Base-by-base conservation (phyloP, 805 yeast genomes). In the Diddensiella santjacobensis region DNA sequence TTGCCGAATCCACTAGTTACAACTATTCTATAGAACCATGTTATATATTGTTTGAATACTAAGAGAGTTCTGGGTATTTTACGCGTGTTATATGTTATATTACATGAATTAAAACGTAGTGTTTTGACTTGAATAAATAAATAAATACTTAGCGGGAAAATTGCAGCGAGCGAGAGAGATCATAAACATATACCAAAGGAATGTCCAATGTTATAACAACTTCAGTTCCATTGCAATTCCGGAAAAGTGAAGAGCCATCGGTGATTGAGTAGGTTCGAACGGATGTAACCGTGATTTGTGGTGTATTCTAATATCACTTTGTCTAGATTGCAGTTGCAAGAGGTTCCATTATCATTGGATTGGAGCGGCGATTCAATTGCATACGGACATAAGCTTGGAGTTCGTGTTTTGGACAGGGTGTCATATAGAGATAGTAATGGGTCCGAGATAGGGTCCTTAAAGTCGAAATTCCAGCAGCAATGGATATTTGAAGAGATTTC, bases 351-450 rank as follows among this genome's bases (percentile, higher is more conserved):
- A 3, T n/a, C 37, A 11, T 22, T 56, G 19, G 53, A 47, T 35
- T 56, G 59, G 59, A 33, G 40, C 11, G 47, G 35, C 20, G 52
- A 52, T 30, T 33, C 50, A 6, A n/a, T 56, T 18, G 56, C 44
- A 5, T 44, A 46, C 22, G 59, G 58, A 17, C 55, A 56, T 31
- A 45, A 45, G n/a, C 41, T 47, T 1, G 59, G 59, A 3, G 51
- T 52, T 2, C 40, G 51, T n/a, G 38, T 48, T n/a, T 41, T 53
- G 23, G 24, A 26, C 18, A 42, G 30, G 30, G 22, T 15, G 10
- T 26, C 13, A 38, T 10, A 45, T 11, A 15, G 17, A 13, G 37
- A 47, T 13, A 31, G 18, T 4, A 20, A 39, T 22, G 33, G 4
- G n/a, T 6, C 19, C 40, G 42, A 17, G n/a, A 6, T 39, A 15